Percentiles rank a stretch among this genome's conserved stretches.
Evolutionary conservation across 1,284 basidiomycete genomes (phyloP).

Genomic region (Apiotrichum brassicae): DNA sequence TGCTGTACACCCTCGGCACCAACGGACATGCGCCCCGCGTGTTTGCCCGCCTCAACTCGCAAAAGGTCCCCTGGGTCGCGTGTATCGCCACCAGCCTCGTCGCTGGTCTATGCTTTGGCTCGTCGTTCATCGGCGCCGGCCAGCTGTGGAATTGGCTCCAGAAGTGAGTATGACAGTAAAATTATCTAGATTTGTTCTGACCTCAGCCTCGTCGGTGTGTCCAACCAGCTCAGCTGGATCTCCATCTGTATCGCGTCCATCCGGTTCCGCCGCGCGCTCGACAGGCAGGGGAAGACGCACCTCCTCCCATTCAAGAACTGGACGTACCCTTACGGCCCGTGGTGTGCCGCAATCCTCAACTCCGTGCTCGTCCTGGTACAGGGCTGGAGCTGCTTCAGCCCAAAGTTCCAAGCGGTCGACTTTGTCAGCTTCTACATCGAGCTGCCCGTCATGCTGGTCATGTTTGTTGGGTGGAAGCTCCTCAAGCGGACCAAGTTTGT

Average conservation of each 20-base stretch:
- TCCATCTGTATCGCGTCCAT: constrained; percentile 73
- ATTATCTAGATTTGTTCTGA: too few relatives aligned
- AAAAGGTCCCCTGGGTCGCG: constrained; percentile 69
- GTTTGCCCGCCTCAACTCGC: constrained; percentile 60
- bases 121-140: constrained; percentile 51
- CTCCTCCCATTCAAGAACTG: constrained; percentile 55
- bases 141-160: constrained; percentile 15
- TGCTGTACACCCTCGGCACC: constrained; percentile 51
- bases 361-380: constrained; percentile 41
- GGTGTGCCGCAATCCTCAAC: constrained; percentile 30
- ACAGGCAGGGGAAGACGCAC: constrained; percentile 59
- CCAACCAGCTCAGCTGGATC: constrained; percentile 58
- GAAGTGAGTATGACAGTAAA: constrained; percentile 9
- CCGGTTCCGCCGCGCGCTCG: constrained; percentile 68
- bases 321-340: constrained; percentile 30
- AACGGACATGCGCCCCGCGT: constrained; percentile 50
- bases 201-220: constrained; percentile 20
- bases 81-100: constrained; percentile 35
- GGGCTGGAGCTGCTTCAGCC: constrained; percentile 54
- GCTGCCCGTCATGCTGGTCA: constrained; percentile 64
- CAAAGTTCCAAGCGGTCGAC: constrained; percentile 8
- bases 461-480: constrained; percentile 54
- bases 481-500: constrained; percentile 32
- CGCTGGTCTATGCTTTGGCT: constrained; percentile 53
- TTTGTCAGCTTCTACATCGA: constrained; percentile 52